Evolutionary conservation across 768 basidiomycete genomes (phyloP).

Genomic region (Kwoniella dendrophila): DNA sequence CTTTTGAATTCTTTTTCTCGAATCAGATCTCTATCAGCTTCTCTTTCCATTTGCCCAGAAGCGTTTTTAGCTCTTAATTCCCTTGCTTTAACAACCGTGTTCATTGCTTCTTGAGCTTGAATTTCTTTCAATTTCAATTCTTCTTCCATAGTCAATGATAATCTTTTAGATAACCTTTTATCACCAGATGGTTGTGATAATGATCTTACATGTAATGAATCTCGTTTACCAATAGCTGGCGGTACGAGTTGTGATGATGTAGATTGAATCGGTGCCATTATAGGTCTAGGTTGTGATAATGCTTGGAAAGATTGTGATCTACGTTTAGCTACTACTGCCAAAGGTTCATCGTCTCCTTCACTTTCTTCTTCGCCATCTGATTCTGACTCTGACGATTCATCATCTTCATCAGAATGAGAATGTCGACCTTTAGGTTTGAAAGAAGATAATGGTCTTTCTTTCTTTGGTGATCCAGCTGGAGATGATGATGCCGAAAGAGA

Average conservation of each 20-base stretch:
- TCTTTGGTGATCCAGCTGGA: conserved; percentile 6
- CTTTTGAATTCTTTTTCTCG: conserved; percentile 15
- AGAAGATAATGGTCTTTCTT: conserved; percentile 21
- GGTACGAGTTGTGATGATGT: too few species aligned
- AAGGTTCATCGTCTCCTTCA: conserved; percentile 23
- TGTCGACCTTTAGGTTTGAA: conserved; percentile 23
- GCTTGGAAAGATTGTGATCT: conserved; percentile 18
- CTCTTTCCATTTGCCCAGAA: conserved; percentile 31
- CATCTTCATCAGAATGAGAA: not conserved
- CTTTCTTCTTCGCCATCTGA: conserved; percentile 27
- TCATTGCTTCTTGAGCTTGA: conserved; percentile 23
- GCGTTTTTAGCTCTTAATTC: conserved; percentile 28
- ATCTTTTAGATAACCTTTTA: not conserved
- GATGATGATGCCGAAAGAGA: conserved; percentile 6
- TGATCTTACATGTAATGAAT: conserved; percentile 10
- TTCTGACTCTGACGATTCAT: not conserved
- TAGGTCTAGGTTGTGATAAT: not conserved
- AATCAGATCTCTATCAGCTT: conserved; percentile 28
- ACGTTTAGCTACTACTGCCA: conserved; percentile 13
- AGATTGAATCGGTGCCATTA: not conserved
- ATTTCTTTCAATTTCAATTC: conserved; percentile 10
- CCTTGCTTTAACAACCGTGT: conserved; percentile 30
- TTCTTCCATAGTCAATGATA: conserved; percentile 11
- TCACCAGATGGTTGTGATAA: conserved; percentile 8
- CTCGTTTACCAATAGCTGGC: too few species aligned